These are phyloP conservation scores for Solanum pimpinellifolium DNA, from an alignment of 257 asterid genomes.

Conservation along the genomic window DNA sequence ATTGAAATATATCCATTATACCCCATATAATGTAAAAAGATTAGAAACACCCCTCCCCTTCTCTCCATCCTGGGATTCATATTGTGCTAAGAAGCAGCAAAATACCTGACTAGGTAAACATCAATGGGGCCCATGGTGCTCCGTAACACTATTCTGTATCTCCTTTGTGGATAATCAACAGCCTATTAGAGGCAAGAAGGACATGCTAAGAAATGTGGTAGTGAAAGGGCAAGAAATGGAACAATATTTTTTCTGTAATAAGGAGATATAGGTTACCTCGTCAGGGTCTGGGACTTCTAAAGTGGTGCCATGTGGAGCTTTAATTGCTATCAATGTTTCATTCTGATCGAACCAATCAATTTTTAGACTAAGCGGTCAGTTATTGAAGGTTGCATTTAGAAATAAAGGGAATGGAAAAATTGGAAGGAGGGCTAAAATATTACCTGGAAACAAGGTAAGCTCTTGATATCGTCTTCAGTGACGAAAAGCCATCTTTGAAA, in stretches of 20 bases:
- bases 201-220: neutral
- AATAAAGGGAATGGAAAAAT: neutral
- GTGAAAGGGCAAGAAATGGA: neutral
- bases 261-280: conserved; percentile 38
- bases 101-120: conserved; percentile 85
- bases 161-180: conserved; percentile 83
- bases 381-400: neutral
- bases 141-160: conserved; percentile 69
- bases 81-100: neutral
- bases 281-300: conserved; percentile 96
- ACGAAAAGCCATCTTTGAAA: conserved; percentile 73
- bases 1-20: neutral
- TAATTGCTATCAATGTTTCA: conserved; percentile 85
- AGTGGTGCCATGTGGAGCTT: conserved; percentile 97
- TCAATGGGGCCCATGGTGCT: conserved; percentile 92
- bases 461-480: conserved; percentile 81
- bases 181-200: conserved; percentile 34
- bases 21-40: neutral
- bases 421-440: neutral
- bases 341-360: conserved; percentile 28
- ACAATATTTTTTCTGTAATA: neutral
- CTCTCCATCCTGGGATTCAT: neutral
- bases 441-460: conserved; percentile 87
- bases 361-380: neutral
- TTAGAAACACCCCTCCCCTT: neutral